Evolutionary conservation across 768 basidiomycete species (phyloP).

Genomic region (Gloeostereum incarnatum): DNA sequence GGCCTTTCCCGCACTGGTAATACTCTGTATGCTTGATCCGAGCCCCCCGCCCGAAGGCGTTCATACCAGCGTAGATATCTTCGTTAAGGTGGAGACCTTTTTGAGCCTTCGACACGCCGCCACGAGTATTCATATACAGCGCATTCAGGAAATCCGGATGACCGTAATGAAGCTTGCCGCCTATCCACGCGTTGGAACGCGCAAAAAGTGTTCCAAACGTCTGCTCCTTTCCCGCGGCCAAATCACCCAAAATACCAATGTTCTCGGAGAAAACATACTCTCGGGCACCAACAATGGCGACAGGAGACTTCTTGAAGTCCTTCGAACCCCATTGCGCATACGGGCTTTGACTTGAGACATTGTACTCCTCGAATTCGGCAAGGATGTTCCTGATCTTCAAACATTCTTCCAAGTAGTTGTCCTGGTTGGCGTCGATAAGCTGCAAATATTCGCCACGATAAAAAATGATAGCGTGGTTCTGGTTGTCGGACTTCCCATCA

Average conservation of each 20-base stretch:
- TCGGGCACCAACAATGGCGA: conserved; percentile 96
- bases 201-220: conserved; percentile 99
- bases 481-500: conserved; percentile 99
- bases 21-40: conserved; percentile 99
- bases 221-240: conserved; percentile 98
- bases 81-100: conserved; percentile 99
- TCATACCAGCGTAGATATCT: conserved; percentile 99
- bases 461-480: conserved; percentile 99
- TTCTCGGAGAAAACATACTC: conserved; percentile 99
- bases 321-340: conserved; percentile 86
- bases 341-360: conserved; percentile 78
- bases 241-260: conserved; percentile 96
- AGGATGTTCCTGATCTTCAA: conserved; percentile 99
- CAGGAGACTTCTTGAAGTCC: conserved; percentile 81
- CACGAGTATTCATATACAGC: conserved; percentile 96
- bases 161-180: conserved; percentile 97
- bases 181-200: conserved; percentile 92
- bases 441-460: conserved; percentile 99
- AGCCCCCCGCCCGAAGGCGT: conserved; percentile 91
- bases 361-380: conserved; percentile 93
- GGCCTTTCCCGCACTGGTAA: conserved; percentile 97
- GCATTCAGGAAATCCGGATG: conserved; percentile 99
- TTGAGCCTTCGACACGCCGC: conserved; percentile 97
- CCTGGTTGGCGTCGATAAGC: conserved; percentile 99
- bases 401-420: conserved; percentile 99